Conservation (phyloP, 2,329 filamentous ascomycete genomes). For the Fusarium zealandicum region DNA sequence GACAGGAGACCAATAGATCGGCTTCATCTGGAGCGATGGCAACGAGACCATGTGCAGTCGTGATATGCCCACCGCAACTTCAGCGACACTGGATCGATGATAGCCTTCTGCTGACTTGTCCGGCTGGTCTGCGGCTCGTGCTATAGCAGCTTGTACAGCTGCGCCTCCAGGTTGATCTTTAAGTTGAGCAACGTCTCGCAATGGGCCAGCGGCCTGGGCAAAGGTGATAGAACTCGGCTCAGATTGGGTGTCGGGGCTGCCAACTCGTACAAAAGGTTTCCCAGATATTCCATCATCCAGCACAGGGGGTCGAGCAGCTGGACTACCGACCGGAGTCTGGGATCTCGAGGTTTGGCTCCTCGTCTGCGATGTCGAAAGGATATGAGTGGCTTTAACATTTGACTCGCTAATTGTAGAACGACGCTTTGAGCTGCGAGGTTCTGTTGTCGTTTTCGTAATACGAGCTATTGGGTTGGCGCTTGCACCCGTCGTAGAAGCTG, state of each 20-base stretch:
- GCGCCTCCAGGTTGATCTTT: constrained; percentile 7
- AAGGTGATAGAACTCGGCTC: constrained; percentile 23
- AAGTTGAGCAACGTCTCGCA: constrained; percentile 8
- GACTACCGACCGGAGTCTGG: constrained; percentile 36
- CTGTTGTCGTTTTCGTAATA: constrained; percentile 30
- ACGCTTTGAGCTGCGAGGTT: constrained; percentile 25
- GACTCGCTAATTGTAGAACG: constrained; percentile 25
- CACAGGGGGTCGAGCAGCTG: constrained; percentile 32
- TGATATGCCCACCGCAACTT: constrained; percentile 88
- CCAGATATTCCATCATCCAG: constrained; percentile 62
- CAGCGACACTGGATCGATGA: constrained; percentile 47
- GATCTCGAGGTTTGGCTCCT: constrained; percentile 31
- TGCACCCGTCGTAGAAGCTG: constrained; percentile 22
- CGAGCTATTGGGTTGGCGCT: constrained; percentile 29
- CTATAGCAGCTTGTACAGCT: constrained; percentile 10
- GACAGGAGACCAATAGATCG: constrained; percentile 96
- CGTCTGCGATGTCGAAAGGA: constrained; percentile 33
- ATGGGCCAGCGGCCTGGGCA: constrained; percentile 1
- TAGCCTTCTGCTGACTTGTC: constrained; percentile 10
- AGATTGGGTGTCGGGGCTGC: constrained; percentile 43
- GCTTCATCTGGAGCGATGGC: constrained; percentile 86
- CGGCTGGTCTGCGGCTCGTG: constrained; percentile 9
- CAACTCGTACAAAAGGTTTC: constrained; percentile 60
- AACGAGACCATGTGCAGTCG: constrained; percentile 87
- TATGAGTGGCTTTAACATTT: constrained; percentile 12